Evolutionary conservation across 2,329 filamentous ascomycete genomes (phyloP), one percentile per base, ranked within the genome.

Genomic region (Pseudogymnoascus destructans): DNA sequence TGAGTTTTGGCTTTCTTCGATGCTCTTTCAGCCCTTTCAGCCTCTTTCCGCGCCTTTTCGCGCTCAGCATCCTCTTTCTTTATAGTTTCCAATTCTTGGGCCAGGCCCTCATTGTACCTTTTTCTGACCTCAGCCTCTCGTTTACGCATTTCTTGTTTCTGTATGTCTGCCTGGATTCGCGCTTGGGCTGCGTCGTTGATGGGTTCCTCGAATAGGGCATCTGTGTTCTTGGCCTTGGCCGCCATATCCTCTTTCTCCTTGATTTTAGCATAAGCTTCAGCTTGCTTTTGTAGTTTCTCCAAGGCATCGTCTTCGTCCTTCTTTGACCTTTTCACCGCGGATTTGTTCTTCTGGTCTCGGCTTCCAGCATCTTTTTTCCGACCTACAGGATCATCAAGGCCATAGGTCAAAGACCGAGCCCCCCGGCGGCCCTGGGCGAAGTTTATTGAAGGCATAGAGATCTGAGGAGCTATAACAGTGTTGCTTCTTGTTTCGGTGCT

Each of bases 171-270:
- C 5, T 19, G 15, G 7, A 52, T 52, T 17, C 46, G 46, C 6
- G 25, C 46, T 13, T 32, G 46, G n/a, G 46, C 25, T 17, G 46
- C 46, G 13, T 52, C 46, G 46, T 52, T 52, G 25, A 52, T 13
- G 15, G 46, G 46, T 19, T 52, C 46, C 25, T 52, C 46, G 25
- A 52, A 52, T 19, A 52, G 21, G 9, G 46, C 46, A 32, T 32
- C n/a, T 11, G 23, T 52, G 32, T 30, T 5, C 0, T 30, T 52
- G 9, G 25, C 9, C 25, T 52, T 52, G 9, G n/a, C 15, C 1
- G 46, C 46, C 46, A 52, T 52, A 9, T 52, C 46, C 25, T 52
- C n/a, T 19, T 52, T 52, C 21, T 52, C 46, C 9, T 52, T 30
- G 46, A 52, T 52, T 52, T 52, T 52, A 13, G 46, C 25, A 13